Base-by-base conservation (phyloP, 208 protist genomes). In the Leishmania guyanensis region DNA sequence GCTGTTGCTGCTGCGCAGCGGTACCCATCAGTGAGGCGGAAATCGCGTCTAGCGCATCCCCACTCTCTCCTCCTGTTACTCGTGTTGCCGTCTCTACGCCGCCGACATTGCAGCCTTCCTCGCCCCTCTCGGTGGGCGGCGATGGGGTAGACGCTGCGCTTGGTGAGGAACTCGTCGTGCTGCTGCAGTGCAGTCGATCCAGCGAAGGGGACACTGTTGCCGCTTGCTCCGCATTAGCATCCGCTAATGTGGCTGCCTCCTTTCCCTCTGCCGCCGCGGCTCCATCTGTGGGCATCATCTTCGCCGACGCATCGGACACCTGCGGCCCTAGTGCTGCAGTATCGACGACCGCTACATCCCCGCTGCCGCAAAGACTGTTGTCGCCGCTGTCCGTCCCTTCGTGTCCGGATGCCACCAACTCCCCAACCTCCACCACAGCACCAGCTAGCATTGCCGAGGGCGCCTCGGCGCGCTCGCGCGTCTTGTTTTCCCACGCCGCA, bases 401-500 rank as follows among this genome's bases (percentile, higher is more conserved):
- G 69, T 17, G 69, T 29, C 4, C 16, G 46, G 51, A 12, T 22
- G 53, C 29, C 29, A 29, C 2, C 33, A 33, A 62, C 26, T 62
- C 29, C 29, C 12, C n/a, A 8, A 51, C 26, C 22, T 33, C 74
- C 74, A 68, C 36, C 22, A 50, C 10, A 50, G 39, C 33, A 9
- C 20, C 36, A 9, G 53, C 8, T 26, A 39, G 74, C 56, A 50
- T 5, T 33, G 74, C 29, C 53, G 9, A 36, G 3, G 33, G 16
- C 5, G 16, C 54, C 26, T 62, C 74, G 9, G 26, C 71, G 26
- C 82, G 73, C 74, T 86, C 82, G 5, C 77, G 48, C 50, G 79
- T 33, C 78, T 90, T 90, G 48, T 84, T 79, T 39, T 64, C 70
- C 87, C 87, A 90, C 46, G 79, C 78, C 3, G 39, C 65, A 33